phyloP scores from a whole-genome alignment of 495 filamentous ascomycete species.

The Schizothecium vesticola region DNA sequence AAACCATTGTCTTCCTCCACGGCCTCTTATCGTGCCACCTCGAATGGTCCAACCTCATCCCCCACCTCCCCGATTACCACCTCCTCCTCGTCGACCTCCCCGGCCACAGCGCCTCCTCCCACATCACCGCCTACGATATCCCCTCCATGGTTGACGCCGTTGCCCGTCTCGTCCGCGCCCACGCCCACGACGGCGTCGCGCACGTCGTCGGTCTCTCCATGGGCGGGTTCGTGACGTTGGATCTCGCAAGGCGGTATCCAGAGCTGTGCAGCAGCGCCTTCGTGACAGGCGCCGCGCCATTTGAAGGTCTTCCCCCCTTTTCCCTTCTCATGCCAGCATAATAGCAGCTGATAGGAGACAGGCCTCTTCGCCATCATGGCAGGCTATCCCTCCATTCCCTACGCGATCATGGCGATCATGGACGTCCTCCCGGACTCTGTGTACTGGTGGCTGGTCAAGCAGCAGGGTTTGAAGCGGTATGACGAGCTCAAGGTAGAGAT shows the following conservation, averaged over 20 bases:
- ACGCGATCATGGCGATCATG: conserved; percentile 14
- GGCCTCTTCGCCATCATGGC: conserved; percentile 18
- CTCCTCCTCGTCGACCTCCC: conserved; percentile 32
- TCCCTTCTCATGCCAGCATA: no score
- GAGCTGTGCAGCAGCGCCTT: conserved; percentile 23
- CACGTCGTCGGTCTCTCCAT: conserved; percentile 31
- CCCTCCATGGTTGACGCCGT: no score
- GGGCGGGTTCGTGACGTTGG: conserved; percentile 25
- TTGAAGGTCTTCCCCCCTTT: no score
- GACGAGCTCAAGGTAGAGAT: conserved; percentile 25
- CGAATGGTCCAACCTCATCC: conserved; percentile 27
- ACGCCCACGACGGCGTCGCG: conserved; percentile 26
- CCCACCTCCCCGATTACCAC: conserved; percentile 30
- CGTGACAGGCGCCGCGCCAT: conserved; percentile 23
- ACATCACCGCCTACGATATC: conserved; percentile 17
- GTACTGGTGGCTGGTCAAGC: conserved; percentile 2
- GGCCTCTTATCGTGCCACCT: conserved; percentile 28
- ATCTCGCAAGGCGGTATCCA: conserved; percentile 25
- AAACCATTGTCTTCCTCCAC: conserved; percentile 31
- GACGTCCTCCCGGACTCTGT: conserved; percentile 14
- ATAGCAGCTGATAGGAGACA: no score
- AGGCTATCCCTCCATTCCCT: conserved; percentile 11
- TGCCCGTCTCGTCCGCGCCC: conserved; percentile 25
- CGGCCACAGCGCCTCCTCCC: conserved; percentile 24
- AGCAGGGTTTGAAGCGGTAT: conserved; percentile 11